Evolutionary conservation across 495 filamentous ascomycete genomes (phyloP), one percentile per base, ranked within the genome.

Genomic region (Polyplosphaeria fusca): DNA sequence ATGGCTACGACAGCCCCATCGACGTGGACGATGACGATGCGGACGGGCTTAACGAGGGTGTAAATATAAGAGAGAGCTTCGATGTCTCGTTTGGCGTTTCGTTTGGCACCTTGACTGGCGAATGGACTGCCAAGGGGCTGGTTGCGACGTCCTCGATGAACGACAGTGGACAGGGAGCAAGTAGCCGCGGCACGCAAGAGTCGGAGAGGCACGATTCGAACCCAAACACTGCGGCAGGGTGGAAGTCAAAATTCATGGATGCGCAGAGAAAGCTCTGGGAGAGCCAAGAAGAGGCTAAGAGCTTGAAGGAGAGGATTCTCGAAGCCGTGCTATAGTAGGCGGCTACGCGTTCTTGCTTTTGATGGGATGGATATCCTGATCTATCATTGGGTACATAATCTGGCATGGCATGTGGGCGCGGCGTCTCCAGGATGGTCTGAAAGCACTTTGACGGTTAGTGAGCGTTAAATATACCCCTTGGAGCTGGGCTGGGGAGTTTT

Each of bases 241-340:
- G 63, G 74, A 70, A 38, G 70, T 48, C 47, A 1, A 57, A 50
- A 46, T 65, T 65, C 52, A 23, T 52, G 35, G 62, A 65, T 27
- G 52, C 80, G 25, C 75, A 77, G 39, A 64, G 69, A 38, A 79
- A 77, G 52, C 72, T 79, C 68, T 72, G 75, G 49, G 77, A 76
- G 61, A 78, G 74, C 24, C 76, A 82, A 20, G 73, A 76, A 16
- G 68, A 77, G 62, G 53, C 79, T 47, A 75, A 71, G 3, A 66
- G 73, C 23, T 75, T 82, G 45, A 79, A 76, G 54, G 74, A 79
- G 26, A 79, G 73, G 49, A 79, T 82, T 16, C 63, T 82, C 5
- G 77, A 82, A 61, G 81, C 78, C 2, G 80, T 82, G 18, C 78
- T 82, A 76, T 71, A 52, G 28, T n/a, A n/a, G n/a, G n/a, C n/a